Evolutionary conservation across 1,284 basidiomycete genomes (phyloP).

Genomic region (Cerioporus squamosus): DNA sequence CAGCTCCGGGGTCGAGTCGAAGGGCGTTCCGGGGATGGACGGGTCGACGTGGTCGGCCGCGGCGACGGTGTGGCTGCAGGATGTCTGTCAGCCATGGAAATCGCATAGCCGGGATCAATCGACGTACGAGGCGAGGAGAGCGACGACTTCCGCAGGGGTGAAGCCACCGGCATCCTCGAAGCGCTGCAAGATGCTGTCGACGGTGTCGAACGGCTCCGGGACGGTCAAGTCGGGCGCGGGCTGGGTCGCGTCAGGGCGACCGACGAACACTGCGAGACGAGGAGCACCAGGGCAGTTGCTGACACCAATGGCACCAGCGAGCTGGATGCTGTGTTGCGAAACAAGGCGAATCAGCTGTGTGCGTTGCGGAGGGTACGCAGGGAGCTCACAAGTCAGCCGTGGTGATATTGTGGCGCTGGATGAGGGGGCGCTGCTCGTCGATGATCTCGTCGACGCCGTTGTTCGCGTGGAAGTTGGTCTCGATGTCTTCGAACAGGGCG

Average conservation of each 20-base stretch:
- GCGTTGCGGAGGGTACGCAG: not conserved
- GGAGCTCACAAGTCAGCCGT: constrained; percentile 39
- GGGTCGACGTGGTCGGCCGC: constrained; percentile 35
- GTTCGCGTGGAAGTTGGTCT: constrained; percentile 21
- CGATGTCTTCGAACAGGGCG: constrained; percentile 15
- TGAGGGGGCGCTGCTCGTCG: constrained; percentile 13
- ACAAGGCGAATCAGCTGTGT: not conserved
- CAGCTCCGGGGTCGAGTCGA: constrained; percentile 42
- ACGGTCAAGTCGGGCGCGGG: constrained; percentile 43
- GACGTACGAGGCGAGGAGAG: constrained; percentile 38
- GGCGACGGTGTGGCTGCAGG: constrained; percentile 40
- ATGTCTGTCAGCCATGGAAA: not conserved
- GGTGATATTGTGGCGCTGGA: constrained; percentile 36
- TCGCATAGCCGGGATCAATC: not conserved
- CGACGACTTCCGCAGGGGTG: constrained; percentile 43
- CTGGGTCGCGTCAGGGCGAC: constrained; percentile 21
- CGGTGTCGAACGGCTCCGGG: constrained; percentile 44
- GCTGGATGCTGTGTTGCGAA: constrained; percentile 34
- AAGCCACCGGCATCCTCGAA: constrained; percentile 42
- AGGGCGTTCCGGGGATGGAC: constrained; percentile 37
- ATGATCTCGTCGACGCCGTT: constrained; percentile 19
- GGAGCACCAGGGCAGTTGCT: constrained; percentile 49
- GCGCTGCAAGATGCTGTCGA: constrained; percentile 42
- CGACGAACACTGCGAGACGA: constrained; percentile 41
- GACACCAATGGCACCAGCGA: constrained; percentile 45